Conservation (phyloP, 2,329 filamentous ascomycete species). For the Cadophora sp. region DNA sequence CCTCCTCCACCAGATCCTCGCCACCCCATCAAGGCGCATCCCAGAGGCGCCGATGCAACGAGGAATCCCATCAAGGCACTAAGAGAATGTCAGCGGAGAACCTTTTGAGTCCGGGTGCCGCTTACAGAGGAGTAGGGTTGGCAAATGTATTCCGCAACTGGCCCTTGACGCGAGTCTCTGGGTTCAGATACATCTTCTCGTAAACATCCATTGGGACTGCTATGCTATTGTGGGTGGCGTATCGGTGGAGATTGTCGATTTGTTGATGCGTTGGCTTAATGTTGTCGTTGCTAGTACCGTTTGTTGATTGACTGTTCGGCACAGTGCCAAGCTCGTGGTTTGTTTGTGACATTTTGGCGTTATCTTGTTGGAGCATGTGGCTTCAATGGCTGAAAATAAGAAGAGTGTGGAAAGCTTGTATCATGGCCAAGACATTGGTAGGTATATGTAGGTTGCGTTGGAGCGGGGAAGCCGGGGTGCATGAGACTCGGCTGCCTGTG, state of each 20-base stretch:
- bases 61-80: background rate
- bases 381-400: background rate
- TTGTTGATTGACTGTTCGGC: background rate
- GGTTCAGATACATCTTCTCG: background rate
- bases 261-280: background rate
- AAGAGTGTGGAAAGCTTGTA: background rate
- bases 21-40: background rate
- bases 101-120: too few species aligned
- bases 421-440: background rate
- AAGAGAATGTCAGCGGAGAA: background rate
- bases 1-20: background rate
- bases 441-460: background rate
- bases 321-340: background rate
- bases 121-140: background rate
- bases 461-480: background rate
- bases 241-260: background rate
- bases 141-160: background rate
- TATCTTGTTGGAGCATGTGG: too few species aligned
- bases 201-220: background rate
- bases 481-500: background rate
- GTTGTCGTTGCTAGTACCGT: background rate
- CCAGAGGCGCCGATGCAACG: background rate
- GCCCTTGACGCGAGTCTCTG: background rate
- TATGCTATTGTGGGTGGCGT: background rate
- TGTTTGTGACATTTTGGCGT: background rate